Percentiles rank a stretch among this genome's conserved stretches.
Evolutionary conservation across 2,329 filamentous ascomycete species (phyloP).

Genomic region (Myriosclerotinia curreyana): DNA sequence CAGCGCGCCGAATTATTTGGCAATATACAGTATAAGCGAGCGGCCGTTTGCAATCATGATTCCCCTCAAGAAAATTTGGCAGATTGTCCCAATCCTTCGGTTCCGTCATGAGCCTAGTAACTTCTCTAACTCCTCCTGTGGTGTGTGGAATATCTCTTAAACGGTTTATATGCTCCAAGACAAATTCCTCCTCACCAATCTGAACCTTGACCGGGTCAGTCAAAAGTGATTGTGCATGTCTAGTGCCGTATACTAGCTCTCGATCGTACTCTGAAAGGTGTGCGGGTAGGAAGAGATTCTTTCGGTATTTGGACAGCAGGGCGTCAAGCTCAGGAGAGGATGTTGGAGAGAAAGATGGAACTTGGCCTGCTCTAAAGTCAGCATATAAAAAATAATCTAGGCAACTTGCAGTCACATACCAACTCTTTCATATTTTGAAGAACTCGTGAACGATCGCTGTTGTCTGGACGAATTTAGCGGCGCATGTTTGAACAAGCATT

Average conservation of each 20-base stretch:
- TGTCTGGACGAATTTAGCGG: constrained; percentile 18
- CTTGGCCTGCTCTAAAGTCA: constrained; percentile 26
- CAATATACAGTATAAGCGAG: neutral
- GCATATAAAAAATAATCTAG: neutral
- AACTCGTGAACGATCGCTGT: constrained; percentile 36
- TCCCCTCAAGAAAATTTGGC: constrained; percentile 36
- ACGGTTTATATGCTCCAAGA: constrained; percentile 33
- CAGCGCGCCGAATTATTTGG: constrained; percentile 28
- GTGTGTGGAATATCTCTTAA: constrained; percentile 29
- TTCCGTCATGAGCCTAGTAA: constrained; percentile 36
- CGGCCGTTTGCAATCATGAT: constrained; percentile 26
- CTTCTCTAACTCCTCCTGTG: constrained; percentile 22
- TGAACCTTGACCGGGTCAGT: constrained; percentile 57
- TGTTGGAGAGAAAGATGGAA: constrained; percentile 47
- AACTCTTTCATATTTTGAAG: constrained; percentile 29
- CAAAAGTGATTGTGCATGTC: constrained; percentile 49
- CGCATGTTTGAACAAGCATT: constrained; percentile 27
- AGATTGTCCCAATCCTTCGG: constrained; percentile 40
- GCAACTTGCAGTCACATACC: constrained; percentile 26
- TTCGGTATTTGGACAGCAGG: constrained; percentile 52
- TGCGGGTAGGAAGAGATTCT: constrained; percentile 59
- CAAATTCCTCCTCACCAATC: constrained; percentile 50
- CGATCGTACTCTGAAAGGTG: constrained; percentile 55
- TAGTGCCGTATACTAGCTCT: constrained; percentile 50
- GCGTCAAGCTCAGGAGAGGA: constrained; percentile 53